phyloP scores from a whole-genome alignment of 331 rosid genomes.

The Rhamnella rubrinervis region DNA sequence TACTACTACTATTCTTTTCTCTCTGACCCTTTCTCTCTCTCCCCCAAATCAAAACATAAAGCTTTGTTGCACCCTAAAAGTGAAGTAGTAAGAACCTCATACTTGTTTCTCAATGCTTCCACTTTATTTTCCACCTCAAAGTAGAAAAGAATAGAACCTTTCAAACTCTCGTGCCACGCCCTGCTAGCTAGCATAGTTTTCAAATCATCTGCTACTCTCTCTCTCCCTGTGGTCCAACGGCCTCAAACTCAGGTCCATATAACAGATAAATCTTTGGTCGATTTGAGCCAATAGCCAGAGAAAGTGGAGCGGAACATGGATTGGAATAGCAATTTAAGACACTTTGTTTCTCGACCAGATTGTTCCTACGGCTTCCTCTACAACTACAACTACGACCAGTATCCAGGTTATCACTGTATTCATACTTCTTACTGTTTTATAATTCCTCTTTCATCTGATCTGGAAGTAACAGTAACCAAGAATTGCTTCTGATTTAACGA shows the following conservation, averaged over 20 bases:
- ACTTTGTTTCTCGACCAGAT: constrained; percentile 60
- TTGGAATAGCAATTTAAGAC: constrained; percentile 61
- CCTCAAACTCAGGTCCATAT: constrained; percentile 33
- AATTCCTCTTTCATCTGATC: background rate
- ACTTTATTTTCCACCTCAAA: constrained; percentile 15
- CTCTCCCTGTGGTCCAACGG: constrained; percentile 47
- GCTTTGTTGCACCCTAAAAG: constrained; percentile 72
- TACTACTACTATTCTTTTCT: background rate
- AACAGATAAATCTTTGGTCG: constrained; percentile 18
- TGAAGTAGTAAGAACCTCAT: constrained; percentile 38
- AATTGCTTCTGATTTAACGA: background rate
- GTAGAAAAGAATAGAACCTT: constrained; percentile 33
- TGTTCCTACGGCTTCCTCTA: constrained; percentile 72
- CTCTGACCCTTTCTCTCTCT: constrained; percentile 3
- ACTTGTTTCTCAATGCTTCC: constrained; percentile 25
- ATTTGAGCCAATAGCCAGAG: constrained; percentile 24
- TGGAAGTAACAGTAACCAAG: background rate
- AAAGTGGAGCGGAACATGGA: constrained; percentile 51
- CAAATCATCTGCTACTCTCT: constrained; percentile 4
- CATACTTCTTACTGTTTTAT: background rate
- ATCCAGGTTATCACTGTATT: constrained; percentile 36
- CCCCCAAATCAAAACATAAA: constrained; percentile 27
- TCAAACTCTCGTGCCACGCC: constrained; percentile 43
- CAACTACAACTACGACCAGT: constrained; percentile 56
- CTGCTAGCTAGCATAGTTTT: constrained; percentile 12